Evolutionary conservation across 352 stramenopile species (phyloP).

Genomic region (Phytopythium ostracodes): DNA sequence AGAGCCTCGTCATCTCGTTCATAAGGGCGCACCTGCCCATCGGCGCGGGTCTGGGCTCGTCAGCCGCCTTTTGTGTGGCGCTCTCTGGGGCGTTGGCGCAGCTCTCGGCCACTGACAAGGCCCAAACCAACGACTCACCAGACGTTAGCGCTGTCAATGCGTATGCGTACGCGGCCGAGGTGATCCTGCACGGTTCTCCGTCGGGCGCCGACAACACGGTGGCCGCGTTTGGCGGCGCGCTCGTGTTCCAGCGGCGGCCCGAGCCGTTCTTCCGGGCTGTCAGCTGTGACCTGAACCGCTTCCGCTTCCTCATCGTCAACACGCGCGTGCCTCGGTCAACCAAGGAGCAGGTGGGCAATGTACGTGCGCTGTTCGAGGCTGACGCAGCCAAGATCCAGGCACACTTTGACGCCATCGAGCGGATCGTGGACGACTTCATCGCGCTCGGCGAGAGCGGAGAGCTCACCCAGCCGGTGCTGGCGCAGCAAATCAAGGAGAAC

Average conservation of each 20-base stretch:
- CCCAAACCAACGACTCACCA: constrained; percentile 1
- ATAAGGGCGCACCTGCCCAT: constrained; percentile 64
- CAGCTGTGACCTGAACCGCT: constrained; percentile 47
- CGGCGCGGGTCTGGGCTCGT: constrained; percentile 89
- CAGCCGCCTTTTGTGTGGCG: constrained; percentile 86
- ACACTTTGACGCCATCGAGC: constrained; percentile 79
- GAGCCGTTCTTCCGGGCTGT: constrained; percentile 43
- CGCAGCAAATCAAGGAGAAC: constrained; percentile 57
- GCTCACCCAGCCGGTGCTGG: constrained; percentile 41
- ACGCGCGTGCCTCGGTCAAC: constrained; percentile 89
- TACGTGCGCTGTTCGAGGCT: constrained; percentile 61
- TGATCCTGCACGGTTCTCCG: constrained; percentile 87
- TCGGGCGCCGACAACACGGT: constrained; percentile 93
- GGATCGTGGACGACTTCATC: constrained; percentile 65
- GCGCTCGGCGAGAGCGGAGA: constrained; percentile 24
- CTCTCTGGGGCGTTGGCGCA: constrained; percentile 60
- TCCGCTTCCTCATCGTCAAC: constrained; percentile 89
- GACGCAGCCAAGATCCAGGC: constrained; percentile 35
- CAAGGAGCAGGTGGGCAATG: constrained; percentile 74
- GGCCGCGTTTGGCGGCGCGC: constrained; percentile 80
- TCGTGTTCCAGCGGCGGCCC: constrained; percentile 69
- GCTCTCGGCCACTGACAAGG: constrained; percentile 8
- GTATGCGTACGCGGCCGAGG: constrained; percentile 86
- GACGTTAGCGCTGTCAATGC: constrained; percentile 68
- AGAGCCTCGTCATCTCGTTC: constrained; percentile 44